A percentile compares a stretch with the other conserved stretches of the same genome.
phyloP scores from a whole-genome alignment of 2,329 filamentous ascomycete genomes.

The Curvularia spicifera region DNA sequence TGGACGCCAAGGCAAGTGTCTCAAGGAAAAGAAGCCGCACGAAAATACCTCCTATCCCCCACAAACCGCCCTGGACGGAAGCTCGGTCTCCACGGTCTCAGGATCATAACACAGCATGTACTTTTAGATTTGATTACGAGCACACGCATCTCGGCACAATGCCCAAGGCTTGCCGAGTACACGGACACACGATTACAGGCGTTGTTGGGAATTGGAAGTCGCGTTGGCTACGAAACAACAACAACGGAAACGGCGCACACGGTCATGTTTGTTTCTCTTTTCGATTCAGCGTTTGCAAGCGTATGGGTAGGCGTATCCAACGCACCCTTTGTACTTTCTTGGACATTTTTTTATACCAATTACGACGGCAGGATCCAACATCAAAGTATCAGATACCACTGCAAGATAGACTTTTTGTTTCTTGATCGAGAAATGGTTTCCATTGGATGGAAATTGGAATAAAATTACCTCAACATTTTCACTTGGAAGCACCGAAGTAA shows the following conservation, averaged over 20 bases:
- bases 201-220: background rate
- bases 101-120: conserved; percentile 8
- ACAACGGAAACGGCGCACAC: background rate
- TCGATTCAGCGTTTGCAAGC: background rate
- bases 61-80: conserved; percentile 19
- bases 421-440: background rate
- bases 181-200: background rate
- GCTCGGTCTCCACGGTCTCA: conserved; percentile 1
- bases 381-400: background rate
- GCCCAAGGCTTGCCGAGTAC: background rate
- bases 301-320: background rate
- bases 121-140: conserved; percentile 15
- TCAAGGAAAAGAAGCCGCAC: conserved; percentile 39
- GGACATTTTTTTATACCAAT: background rate
- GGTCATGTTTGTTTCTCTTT: conserved; percentile 1
- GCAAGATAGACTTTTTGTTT: background rate
- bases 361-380: background rate
- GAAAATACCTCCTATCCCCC: conserved; percentile 15
- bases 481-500: background rate
- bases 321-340: background rate
- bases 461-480: background rate
- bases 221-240: background rate
- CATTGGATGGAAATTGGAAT: background rate
- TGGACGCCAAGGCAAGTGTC: conserved; percentile 47
- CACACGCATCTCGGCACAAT: conserved; percentile 5